Conservation (phyloP, 2,329 filamentous ascomycete species). For the Verticillium tricorpus region DNA sequence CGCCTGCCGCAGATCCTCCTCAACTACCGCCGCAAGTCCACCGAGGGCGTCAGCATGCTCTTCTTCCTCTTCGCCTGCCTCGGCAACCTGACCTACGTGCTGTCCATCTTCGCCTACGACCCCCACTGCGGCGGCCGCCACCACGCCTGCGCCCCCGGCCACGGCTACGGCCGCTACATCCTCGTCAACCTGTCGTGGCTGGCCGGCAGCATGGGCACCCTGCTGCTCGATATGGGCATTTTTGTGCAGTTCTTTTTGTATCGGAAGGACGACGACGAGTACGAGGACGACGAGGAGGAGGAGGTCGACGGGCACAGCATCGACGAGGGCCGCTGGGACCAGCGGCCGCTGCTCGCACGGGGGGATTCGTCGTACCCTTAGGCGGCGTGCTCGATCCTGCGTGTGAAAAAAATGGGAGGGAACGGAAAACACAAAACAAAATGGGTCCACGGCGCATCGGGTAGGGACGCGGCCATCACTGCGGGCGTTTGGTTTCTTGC, state of each 20-base stretch:
- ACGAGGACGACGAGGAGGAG: constrained; percentile 19
- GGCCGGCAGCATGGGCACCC: constrained; percentile 80
- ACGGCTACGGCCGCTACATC: constrained; percentile 78
- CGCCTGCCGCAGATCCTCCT: constrained; percentile 86
- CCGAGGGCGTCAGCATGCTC: constrained; percentile 86
- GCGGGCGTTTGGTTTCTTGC: not conserved
- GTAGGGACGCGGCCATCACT: not conserved
- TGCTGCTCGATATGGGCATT: constrained; percentile 79
- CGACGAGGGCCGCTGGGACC: constrained; percentile 30
- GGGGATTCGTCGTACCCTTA: constrained; percentile 12
- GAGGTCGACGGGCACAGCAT: constrained; percentile 22
- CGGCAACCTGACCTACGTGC: constrained; percentile 88
- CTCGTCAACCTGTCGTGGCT: constrained; percentile 90
- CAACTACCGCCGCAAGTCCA: constrained; percentile 89
- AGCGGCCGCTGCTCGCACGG: constrained; percentile 19
- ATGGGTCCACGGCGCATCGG: not conserved
- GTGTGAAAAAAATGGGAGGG: not conserved
- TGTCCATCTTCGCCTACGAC: constrained; percentile 87
- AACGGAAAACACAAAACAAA: not conserved
- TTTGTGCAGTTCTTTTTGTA: constrained; percentile 94
- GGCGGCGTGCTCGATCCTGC: not conserved
- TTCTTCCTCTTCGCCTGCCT: constrained; percentile 97
- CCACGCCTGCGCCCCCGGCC: constrained; percentile 56
- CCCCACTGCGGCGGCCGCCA: constrained; percentile 55
- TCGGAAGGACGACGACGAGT: constrained; percentile 38